phyloP scores from a whole-genome alignment of 805 yeast species.

The Candida boleticola region DNA sequence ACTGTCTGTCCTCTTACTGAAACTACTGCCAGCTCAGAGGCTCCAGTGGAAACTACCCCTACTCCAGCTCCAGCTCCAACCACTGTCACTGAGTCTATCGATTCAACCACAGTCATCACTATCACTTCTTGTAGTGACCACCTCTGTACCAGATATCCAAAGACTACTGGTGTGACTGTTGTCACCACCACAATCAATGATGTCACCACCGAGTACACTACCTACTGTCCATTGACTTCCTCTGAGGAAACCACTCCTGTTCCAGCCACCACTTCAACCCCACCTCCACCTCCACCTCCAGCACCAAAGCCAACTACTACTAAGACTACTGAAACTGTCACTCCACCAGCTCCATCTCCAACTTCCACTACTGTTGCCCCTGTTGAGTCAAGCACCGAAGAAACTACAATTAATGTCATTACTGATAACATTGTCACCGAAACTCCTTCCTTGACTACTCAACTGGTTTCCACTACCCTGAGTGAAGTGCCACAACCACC shows the following conservation, averaged over 20 bases:
- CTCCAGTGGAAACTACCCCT: conserved; percentile 9
- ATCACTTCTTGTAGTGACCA: conserved; percentile 37
- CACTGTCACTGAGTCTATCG: conserved; percentile 15
- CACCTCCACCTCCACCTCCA: conserved; percentile 1
- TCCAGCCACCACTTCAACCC: conserved; percentile 1
- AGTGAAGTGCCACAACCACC: conserved; percentile 11
- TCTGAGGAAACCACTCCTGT: conserved; percentile 3
- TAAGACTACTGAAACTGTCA: conserved; percentile 10
- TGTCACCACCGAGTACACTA: conserved; percentile 18
- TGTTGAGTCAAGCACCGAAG: conserved; percentile 9
- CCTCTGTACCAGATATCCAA: conserved; percentile 25
- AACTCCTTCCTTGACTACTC: conserved; percentile 18
- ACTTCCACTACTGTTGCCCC: conserved; percentile 17
- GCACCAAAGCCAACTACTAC: not conserved
- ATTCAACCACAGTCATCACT: conserved; percentile 28
- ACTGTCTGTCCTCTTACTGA: conserved; percentile 32
- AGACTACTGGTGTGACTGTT: conserved; percentile 33
- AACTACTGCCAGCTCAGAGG: conserved; percentile 7
- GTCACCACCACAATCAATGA: conserved; percentile 14
- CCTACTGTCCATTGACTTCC: conserved; percentile 15
- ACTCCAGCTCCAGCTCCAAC: conserved; percentile 7
- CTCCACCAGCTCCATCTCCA: conserved; percentile 16
- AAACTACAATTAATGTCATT: conserved; percentile 37
- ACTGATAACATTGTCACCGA: conserved; percentile 40
- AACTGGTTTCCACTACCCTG: conserved; percentile 5